Percentiles rank a stretch among this genome's conserved stretches.
These are phyloP conservation scores for Nakazawaea wickerhamii DNA, from an alignment of 805 yeast species.

Conservation along the genomic window DNA sequence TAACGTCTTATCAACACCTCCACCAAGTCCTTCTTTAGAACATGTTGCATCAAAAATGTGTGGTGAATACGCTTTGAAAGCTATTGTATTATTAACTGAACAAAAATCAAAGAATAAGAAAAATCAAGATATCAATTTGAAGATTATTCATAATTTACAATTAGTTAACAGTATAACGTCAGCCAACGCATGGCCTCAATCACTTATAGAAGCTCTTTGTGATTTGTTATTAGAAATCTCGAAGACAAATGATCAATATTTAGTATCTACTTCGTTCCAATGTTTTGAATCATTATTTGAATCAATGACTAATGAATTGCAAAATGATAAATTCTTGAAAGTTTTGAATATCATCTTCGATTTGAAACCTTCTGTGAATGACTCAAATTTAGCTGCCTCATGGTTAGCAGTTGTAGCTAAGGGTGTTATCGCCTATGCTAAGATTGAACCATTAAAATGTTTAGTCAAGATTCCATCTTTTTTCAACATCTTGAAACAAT, in stretches of 20 bases:
- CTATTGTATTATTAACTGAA: conserved; percentile 43
- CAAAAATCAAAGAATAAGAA: conserved; percentile 30
- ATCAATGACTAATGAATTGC: conserved; percentile 47
- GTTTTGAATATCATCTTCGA: conserved; percentile 70
- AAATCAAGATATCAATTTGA: conserved; percentile 47
- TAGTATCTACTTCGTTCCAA: conserved; percentile 75
- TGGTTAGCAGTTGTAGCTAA: conserved; percentile 91
- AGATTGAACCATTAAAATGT: conserved; percentile 42
- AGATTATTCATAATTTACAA: conserved; percentile 72
- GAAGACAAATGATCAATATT: conserved; percentile 75
- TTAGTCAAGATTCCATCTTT: conserved; percentile 50
- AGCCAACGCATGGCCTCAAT: conserved; percentile 78
- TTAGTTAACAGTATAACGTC: conserved; percentile 64
- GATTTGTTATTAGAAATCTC: conserved; percentile 71
- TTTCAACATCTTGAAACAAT: conserved; percentile 54
- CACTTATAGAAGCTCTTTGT: conserved; percentile 65
- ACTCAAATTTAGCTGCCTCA: conserved; percentile 81
- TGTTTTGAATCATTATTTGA: conserved; percentile 79
- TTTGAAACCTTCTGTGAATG: conserved; percentile 76
- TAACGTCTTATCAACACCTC: conserved; percentile 56
- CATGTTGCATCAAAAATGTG: conserved; percentile 74
- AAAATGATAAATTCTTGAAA: conserved; percentile 55
- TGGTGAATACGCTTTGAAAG: conserved; percentile 60
- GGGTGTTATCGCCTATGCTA: conserved; percentile 48
- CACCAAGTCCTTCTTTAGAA: conserved; percentile 69